Evolutionary conservation across 306 rosid genomes (phyloP).

Genomic region (Herpetospermum pedunculosum): DNA sequence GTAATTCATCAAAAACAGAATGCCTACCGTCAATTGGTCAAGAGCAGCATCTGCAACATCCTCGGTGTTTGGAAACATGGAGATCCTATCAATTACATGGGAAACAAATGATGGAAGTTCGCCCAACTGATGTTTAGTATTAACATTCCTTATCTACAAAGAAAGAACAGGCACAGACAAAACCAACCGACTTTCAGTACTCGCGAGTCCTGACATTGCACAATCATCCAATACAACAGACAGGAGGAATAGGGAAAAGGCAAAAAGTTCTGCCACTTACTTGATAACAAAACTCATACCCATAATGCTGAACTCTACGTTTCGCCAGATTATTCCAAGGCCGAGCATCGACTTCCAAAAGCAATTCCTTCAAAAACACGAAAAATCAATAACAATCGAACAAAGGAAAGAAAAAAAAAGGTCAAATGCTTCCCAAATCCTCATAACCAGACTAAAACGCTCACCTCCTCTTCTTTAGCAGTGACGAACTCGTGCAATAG

Average conservation of each 20-base stretch:
- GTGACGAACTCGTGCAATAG: conserved; percentile 61
- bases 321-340: conserved; percentile 70
- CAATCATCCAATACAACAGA: not conserved
- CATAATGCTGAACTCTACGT: conserved; percentile 94
- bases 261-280: conserved; percentile 24
- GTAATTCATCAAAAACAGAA: not conserved
- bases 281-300: conserved; percentile 76
- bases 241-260: not conserved
- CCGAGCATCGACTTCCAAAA: conserved; percentile 50
- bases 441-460: not conserved
- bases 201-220: not conserved
- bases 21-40: conserved; percentile 79
- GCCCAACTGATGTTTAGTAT: conserved; percentile 52
- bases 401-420: not conserved
- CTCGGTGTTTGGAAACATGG: conserved; percentile 28
- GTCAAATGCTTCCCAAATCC: not conserved
- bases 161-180: not conserved
- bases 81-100: conserved; percentile 50
- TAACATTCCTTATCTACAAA: conserved; percentile 66
- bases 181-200: not conserved
- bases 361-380: conserved; percentile 38
- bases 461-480: conserved; percentile 66
- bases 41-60: conserved; percentile 31
- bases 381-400: not conserved
- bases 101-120: conserved; percentile 66